Base-by-base conservation (phyloP, 257 asterid genomes). In the Lantana camara region DNA sequence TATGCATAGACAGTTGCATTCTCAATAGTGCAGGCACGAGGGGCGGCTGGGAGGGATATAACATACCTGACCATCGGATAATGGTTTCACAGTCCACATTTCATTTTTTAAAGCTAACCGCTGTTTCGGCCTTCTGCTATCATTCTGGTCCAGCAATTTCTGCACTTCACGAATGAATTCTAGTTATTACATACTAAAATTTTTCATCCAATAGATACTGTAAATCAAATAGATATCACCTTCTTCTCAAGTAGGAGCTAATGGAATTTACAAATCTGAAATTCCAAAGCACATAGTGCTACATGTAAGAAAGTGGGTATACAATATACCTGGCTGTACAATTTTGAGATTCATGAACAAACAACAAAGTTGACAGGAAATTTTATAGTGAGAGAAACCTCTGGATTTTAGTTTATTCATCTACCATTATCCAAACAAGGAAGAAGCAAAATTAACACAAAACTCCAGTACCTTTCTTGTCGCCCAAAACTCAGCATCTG, bases 401-500 rank as follows among this genome's bases (percentile, higher is more conserved):
- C 58, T 12, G 16, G 9, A 62, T 57, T 40, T n/a, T 46, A 34
- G 34, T 52, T 57, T 46, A 29, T 29, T 68, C 32, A 27, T 56
- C 32, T 16, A 35, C 30, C 34, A 20, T 7, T 57, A 65, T 40
- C 32, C 57, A 57, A 57, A 19, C 66, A 56, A 60, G 37, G 0
- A 37, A 19, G 37, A 0, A 37, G 15, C 32, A 8, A 34, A 47
- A 42, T 20, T 22, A 46, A 64, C 55, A 46, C 46, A 52, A 40
- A 38, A 52, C 30, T 78, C 70, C 66, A 77, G 66, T 60, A 48
- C 99, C 99, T 94, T 90, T 76, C 96, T 80, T 13, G 96, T 77
- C 1, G 99, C 95, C 99, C 99, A 94, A 79, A 94, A 94, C 74
- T 94, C 99, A 67, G 86, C 95, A 73, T 94, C 99, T 16, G 95